Conservation (phyloP, 2,329 filamentous ascomycete species). For the Zasmidium cellare region DNA sequence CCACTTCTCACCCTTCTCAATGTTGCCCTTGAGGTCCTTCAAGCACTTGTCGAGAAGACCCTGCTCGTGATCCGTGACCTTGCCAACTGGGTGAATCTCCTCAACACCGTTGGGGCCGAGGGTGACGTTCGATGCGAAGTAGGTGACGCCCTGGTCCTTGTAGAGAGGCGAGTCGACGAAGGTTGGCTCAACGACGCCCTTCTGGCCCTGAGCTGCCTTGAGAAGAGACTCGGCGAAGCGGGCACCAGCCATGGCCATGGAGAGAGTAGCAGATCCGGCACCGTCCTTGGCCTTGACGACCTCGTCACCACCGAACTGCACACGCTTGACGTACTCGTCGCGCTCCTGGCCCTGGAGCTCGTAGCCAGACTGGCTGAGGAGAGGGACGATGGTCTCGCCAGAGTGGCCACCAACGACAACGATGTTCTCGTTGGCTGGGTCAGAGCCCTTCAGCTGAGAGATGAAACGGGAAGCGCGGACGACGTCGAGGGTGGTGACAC, state of each 20-base stretch:
- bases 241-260: slow-evolving; percentile 95
- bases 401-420: slow-evolving; percentile 96
- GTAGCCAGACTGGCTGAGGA: slow-evolving; percentile 93
- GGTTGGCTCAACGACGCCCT: slow-evolving; percentile 91
- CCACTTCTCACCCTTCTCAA: slow-evolving; percentile 80
- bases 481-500: slow-evolving; percentile 98
- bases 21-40: slow-evolving; percentile 86
- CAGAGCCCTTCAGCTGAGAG: slow-evolving; percentile 84
- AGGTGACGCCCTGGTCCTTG: slow-evolving; percentile 97
- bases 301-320: slow-evolving; percentile 99
- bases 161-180: slow-evolving; percentile 96
- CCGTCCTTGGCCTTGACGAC: slow-evolving; percentile 99
- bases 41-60: slow-evolving; percentile 84
- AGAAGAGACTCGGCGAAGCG: slow-evolving; percentile 87
- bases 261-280: slow-evolving; percentile 93
- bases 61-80: slow-evolving; percentile 83
- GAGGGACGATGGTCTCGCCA: slow-evolving; percentile 95
- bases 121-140: slow-evolving; percentile 95
- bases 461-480: slow-evolving; percentile 98
- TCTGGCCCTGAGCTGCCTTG: slow-evolving; percentile 88
- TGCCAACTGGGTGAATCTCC: slow-evolving; percentile 86
- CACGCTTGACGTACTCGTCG: slow-evolving; percentile 81
- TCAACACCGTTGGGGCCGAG: slow-evolving; percentile 94
- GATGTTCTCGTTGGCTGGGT: slow-evolving; percentile 91
- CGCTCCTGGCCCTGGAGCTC: slow-evolving; percentile 75